These are phyloP conservation scores for Nemania abortiva DNA, from an alignment of 2,329 filamentous ascomycete species.

Conservation along the genomic window DNA sequence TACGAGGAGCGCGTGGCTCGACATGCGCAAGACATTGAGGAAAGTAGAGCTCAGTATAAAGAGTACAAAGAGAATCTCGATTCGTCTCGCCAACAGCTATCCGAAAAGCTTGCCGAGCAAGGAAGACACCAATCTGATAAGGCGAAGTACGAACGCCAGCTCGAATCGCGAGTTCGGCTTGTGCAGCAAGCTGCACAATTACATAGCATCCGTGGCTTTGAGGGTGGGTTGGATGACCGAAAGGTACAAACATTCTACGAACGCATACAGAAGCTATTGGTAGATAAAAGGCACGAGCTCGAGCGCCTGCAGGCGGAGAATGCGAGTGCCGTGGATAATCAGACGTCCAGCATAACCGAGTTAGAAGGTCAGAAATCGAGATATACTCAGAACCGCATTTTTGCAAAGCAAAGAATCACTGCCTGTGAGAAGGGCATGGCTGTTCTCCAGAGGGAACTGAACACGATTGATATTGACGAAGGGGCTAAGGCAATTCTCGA, in stretches of 20 bases:
- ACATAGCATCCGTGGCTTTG: slow-evolving; percentile 87
- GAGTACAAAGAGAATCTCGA: slow-evolving; percentile 68
- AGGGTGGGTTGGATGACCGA: slow-evolving; percentile 79
- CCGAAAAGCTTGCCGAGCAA: slow-evolving; percentile 70
- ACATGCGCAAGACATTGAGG: slow-evolving; percentile 72
- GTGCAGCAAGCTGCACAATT: slow-evolving; percentile 81
- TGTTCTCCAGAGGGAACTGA: slow-evolving; percentile 74
- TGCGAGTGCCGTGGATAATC: slow-evolving; percentile 77
- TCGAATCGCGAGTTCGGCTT: slow-evolving; percentile 76
- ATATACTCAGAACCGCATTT: slow-evolving; percentile 78
- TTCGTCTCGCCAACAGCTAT: slow-evolving; percentile 60
- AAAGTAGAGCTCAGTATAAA: slow-evolving; percentile 72
- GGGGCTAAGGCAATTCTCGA: slow-evolving; percentile 83
- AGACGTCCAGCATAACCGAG: slow-evolving; percentile 77
- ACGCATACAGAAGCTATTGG: slow-evolving; percentile 77
- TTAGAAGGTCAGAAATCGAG: slow-evolving; percentile 80
- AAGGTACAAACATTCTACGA: slow-evolving; percentile 83
- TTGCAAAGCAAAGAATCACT: slow-evolving; percentile 77
- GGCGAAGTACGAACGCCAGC: slow-evolving; percentile 84
- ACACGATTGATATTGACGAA: slow-evolving; percentile 85
- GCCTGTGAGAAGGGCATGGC: slow-evolving; percentile 78
- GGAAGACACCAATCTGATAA: slow-evolving; percentile 89
- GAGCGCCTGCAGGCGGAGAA: slow-evolving; percentile 81
- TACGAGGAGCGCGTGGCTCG: slow-evolving; percentile 81
- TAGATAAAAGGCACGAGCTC: slow-evolving; percentile 82